Evolutionary conservation across 2,329 filamentous ascomycete species (phyloP).

Genomic region (Colletotrichum shisoi): DNA sequence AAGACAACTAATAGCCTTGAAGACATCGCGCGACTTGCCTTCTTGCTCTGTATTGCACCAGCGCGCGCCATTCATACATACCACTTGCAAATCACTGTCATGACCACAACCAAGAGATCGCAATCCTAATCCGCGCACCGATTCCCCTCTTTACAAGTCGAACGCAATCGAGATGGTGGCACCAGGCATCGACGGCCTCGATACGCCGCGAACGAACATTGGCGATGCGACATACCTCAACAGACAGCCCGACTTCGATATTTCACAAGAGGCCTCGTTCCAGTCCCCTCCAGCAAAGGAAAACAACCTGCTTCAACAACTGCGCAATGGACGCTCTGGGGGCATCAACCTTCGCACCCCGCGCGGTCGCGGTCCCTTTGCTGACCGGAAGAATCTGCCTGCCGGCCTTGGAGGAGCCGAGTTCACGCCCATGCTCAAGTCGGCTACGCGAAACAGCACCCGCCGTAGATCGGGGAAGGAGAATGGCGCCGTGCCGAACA

Average conservation of each 20-base stretch:
- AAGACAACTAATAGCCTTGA: conserved; percentile 13
- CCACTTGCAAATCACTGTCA: conserved; percentile 17
- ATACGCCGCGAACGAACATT: conserved; percentile 85
- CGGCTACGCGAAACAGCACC: conserved; percentile 74
- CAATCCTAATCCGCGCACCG: conserved; percentile 28
- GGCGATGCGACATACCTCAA: conserved; percentile 84
- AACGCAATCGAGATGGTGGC: conserved; percentile 65
- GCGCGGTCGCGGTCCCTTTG: conserved; percentile 73
- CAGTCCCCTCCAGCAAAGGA: conserved; percentile 75
- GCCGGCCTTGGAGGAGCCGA: conserved; percentile 73
- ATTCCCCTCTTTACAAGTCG: conserved; percentile 19
- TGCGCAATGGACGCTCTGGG: conserved; percentile 70
- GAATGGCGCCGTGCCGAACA: conserved; percentile 68
- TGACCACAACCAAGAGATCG: conserved; percentile 25
- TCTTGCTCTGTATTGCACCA: conserved; percentile 21
- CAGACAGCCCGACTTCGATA: conserved; percentile 76
- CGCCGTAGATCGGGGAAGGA: conserved; percentile 67
- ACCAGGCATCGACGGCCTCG: conserved; percentile 71
- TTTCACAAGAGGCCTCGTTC: conserved; percentile 88
- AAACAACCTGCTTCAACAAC: conserved; percentile 77
- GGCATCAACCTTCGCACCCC: conserved; percentile 75
- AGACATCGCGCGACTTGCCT: conserved; percentile 10
- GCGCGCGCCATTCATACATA: conserved; percentile 9
- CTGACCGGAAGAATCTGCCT: conserved; percentile 75
- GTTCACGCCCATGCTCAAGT: conserved; percentile 94